Percentiles rank a stretch among this genome's conserved stretches.
Evolutionary conservation across 305 asterid species (phyloP).

Genomic region (Salvia sclarea): DNA sequence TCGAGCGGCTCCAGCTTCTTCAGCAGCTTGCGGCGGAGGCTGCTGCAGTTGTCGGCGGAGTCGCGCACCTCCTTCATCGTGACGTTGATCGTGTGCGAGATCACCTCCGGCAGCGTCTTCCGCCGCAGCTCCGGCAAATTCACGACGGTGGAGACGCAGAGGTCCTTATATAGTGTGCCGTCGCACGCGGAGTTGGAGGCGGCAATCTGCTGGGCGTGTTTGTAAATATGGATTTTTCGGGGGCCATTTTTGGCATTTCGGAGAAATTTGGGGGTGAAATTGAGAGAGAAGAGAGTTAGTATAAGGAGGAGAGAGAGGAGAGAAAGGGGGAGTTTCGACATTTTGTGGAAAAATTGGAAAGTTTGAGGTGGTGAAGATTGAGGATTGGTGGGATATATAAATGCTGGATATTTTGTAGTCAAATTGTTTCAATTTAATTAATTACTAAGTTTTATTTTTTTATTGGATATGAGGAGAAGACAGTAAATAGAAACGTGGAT

Average conservation of each 20-base stretch:
- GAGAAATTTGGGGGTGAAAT: conserved; percentile 19
- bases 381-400: conserved; percentile 34
- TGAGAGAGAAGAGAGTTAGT: conserved; percentile 33
- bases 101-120: conserved; percentile 65
- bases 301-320: conserved; percentile 32
- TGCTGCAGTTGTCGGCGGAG: conserved; percentile 53
- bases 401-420: background rate
- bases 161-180: conserved; percentile 66
- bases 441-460: background rate
- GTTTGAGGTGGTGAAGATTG: background rate
- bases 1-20: conserved; percentile 54
- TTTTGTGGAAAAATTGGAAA: conserved; percentile 20
- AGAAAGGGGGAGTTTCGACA: conserved; percentile 37
- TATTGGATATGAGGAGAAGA: conserved; percentile 1
- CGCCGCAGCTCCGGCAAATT: conserved; percentile 56
- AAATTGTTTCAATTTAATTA: background rate
- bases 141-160: conserved; percentile 69
- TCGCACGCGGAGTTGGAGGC: conserved; percentile 54
- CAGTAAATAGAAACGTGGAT: conserved; percentile 22
- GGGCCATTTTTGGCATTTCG: conserved; percentile 25
- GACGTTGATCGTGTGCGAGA: conserved; percentile 63
- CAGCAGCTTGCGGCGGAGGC: conserved; percentile 52
- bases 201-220: conserved; percentile 48
- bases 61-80: conserved; percentile 61
- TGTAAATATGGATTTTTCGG: conserved; percentile 41